Percentiles rank a stretch among this genome's conserved stretches.
These are phyloP conservation scores for Carex cristatella DNA, from an alignment of 176 grass and related monocot species.

Conservation along the genomic window DNA sequence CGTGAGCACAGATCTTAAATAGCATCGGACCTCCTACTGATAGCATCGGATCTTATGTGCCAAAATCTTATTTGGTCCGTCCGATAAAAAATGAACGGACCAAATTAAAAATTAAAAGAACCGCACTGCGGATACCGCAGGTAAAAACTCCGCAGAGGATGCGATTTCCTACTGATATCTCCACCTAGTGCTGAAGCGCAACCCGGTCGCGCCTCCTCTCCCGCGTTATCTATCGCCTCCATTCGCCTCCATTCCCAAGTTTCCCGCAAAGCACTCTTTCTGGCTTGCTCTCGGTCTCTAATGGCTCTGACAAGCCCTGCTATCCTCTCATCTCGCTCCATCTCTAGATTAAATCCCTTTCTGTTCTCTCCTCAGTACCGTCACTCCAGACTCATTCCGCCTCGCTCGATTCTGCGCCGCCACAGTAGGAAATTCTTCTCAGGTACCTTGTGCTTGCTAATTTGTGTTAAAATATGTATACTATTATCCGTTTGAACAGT, in stretches of 20 bases:
- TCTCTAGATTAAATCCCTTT: slow-evolving; percentile 57
- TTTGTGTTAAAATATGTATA: background rate
- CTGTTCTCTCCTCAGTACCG: slow-evolving; percentile 31
- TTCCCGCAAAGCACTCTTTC: slow-evolving; percentile 18
- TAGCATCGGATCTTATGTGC: no score
- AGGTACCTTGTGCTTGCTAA: slow-evolving; percentile 22
- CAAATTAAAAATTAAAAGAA: no score
- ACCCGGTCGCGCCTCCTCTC: background rate
- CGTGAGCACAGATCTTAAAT: no score
- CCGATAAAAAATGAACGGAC: no score
- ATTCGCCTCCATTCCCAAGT: slow-evolving; percentile 22
- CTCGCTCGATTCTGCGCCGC: slow-evolving; percentile 32
- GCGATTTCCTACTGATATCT: no score
- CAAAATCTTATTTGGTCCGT: no score
- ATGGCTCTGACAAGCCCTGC: slow-evolving; percentile 60
- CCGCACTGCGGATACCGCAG: no score
- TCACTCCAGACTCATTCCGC: slow-evolving; percentile 18
- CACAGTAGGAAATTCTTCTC: slow-evolving; percentile 53
- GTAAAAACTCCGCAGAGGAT: no score
- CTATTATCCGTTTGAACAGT: background rate
- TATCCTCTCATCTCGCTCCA: slow-evolving; percentile 47
- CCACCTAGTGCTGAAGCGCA: background rate
- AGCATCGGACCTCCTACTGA: no score
- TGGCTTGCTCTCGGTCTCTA: slow-evolving; percentile 6
- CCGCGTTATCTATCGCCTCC: slow-evolving; percentile 42